phyloP scores from a whole-genome alignment of 495 filamentous ascomycete species.

The Chaetomium tenue region DNA sequence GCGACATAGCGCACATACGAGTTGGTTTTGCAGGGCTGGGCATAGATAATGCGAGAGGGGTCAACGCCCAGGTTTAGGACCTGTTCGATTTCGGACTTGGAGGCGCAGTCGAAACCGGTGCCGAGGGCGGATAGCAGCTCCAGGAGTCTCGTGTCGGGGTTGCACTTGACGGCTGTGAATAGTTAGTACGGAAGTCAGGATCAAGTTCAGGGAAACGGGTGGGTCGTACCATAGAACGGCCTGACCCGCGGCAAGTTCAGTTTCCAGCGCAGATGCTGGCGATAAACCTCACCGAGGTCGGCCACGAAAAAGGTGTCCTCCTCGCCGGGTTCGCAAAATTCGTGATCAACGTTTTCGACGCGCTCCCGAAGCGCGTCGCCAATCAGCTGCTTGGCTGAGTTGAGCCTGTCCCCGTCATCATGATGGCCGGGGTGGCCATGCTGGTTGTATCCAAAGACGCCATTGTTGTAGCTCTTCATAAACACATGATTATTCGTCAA shows the following conservation, averaged over 20 bases:
- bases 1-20: constrained; percentile 90
- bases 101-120: constrained; percentile 97
- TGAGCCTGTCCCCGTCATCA: constrained; percentile 35
- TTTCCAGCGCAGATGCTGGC: constrained; percentile 98
- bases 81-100: constrained; percentile 92
- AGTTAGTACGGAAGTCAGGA: constrained; percentile 12
- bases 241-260: constrained; percentile 86
- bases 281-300: constrained; percentile 97
- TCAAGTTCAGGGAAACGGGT: not conserved
- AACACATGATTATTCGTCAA: constrained; percentile 48
- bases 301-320: constrained; percentile 98
- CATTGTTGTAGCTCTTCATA: constrained; percentile 42
- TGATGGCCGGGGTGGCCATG: constrained; percentile 31
- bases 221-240: constrained; percentile 84
- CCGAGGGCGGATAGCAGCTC: constrained; percentile 82
- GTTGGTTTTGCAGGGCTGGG: constrained; percentile 98
- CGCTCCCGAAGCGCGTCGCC: constrained; percentile 76
- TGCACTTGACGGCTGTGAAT: constrained; percentile 87
- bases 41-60: constrained; percentile 94
- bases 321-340: constrained; percentile 80
- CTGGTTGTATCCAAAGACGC: constrained; percentile 36
- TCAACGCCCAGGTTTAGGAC: constrained; percentile 81
- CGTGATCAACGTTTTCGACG: constrained; percentile 76
- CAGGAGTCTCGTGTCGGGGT: constrained; percentile 87
- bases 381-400: constrained; percentile 60